Conservation (phyloP, 2,329 filamentous ascomycete species). For the Gnomoniopsis sp. region DNA sequence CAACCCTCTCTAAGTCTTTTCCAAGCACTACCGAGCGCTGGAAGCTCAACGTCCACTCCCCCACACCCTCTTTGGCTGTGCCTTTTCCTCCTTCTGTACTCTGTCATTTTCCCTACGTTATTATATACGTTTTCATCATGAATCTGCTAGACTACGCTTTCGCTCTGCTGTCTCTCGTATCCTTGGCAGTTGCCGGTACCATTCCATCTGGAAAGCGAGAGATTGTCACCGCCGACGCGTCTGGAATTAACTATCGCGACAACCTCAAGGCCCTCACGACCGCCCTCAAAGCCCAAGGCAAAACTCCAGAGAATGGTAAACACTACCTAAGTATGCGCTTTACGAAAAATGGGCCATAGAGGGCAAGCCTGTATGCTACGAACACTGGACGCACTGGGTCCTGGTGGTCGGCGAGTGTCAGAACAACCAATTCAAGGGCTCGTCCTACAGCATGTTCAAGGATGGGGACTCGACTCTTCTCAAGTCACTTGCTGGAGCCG, state of each 20-base stretch:
- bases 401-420: not conserved
- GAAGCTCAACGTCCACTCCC: no score
- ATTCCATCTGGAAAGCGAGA: not conserved
- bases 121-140: no score
- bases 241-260: not conserved
- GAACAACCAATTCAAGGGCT: not conserved
- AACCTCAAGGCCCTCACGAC: not conserved
- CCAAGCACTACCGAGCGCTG: no score
- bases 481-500: not conserved
- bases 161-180: not conserved
- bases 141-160: not conserved
- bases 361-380: not conserved
- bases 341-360: not conserved
- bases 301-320: not conserved
- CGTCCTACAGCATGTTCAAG: not conserved
- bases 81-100: not conserved
- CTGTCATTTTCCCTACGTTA: not conserved
- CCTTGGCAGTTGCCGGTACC: not conserved
- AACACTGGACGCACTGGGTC: not conserved
- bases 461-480: not conserved
- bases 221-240: not conserved
- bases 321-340: not conserved
- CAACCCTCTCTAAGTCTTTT: no score
- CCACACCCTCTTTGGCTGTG: no score
- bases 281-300: not conserved